Conservation (phyloP, 2,329 filamentous ascomycete genomes). For the Dichotomopilus funicola region DNA sequence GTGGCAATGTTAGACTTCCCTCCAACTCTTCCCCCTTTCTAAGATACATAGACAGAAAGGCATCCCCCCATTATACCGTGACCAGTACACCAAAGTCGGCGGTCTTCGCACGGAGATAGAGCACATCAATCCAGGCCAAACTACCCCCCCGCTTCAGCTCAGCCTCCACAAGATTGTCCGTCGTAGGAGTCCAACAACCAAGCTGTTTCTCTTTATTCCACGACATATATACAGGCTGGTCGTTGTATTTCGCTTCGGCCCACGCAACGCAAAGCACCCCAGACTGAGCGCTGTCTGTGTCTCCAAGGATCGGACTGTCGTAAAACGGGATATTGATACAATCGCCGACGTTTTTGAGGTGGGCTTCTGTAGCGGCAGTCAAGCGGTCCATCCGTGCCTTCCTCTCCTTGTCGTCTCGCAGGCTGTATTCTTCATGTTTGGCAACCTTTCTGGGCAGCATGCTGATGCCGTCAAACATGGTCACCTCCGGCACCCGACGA, state of each 20-base stretch:
- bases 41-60: too few relatives aligned
- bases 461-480: constrained; percentile 3
- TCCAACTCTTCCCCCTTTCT: too few relatives aligned
- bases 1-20: too few relatives aligned
- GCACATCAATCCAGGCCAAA: not conserved
- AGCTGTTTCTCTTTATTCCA: not conserved
- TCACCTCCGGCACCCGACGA: not conserved
- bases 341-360: not conserved
- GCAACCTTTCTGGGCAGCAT: not conserved
- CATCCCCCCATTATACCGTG: not conserved
- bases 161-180: not conserved
- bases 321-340: not conserved
- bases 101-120: not conserved
- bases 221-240: not conserved
- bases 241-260: not conserved
- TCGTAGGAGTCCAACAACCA: not conserved
- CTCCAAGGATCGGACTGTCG: not conserved
- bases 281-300: not conserved
- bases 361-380: not conserved
- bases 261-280: not conserved
- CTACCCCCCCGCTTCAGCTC: not conserved
- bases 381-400: not conserved
- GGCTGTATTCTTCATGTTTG: not conserved
- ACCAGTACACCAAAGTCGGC: not conserved
- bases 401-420: not conserved